Evolutionary conservation across 495 filamentous ascomycete genomes (phyloP).

Genomic region (Penicillium antarcticum): DNA sequence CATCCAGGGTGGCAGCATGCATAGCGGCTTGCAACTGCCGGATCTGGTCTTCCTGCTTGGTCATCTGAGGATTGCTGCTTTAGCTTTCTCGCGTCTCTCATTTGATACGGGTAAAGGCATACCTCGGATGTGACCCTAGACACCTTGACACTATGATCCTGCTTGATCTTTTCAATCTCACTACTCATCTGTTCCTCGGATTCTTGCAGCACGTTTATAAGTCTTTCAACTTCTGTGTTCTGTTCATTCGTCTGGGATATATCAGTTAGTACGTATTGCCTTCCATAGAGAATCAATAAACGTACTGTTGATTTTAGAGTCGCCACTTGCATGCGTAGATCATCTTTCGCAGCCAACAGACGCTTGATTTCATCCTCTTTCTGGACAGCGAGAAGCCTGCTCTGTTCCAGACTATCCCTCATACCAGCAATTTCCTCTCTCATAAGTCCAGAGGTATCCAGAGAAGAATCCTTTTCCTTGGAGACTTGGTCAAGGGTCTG

Average conservation of each 20-base stretch:
- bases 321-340: slow-evolving; percentile 16
- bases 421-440: slow-evolving; percentile 16
- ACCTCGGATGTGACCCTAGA: slow-evolving; percentile 24
- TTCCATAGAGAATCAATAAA: background rate
- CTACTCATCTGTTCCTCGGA: slow-evolving; percentile 16
- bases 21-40: slow-evolving; percentile 21
- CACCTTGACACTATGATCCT: slow-evolving; percentile 14
- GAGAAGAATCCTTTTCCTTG: slow-evolving; percentile 15
- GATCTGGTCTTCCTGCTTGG: slow-evolving; percentile 23
- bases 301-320: slow-evolving; percentile 29
- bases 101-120: background rate
- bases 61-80: slow-evolving; percentile 9
- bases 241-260: slow-evolving; percentile 23
- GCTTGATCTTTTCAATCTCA: slow-evolving; percentile 16
- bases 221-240: slow-evolving; percentile 15
- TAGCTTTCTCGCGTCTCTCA: background rate
- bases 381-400: slow-evolving; percentile 7
- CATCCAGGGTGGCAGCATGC: slow-evolving; percentile 21
- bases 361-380: slow-evolving; percentile 29
- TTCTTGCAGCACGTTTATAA: slow-evolving; percentile 18
- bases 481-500: slow-evolving; percentile 14
- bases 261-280: slow-evolving; percentile 3
- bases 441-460: slow-evolving; percentile 13
- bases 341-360: slow-evolving; percentile 16
- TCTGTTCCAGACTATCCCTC: slow-evolving; percentile 15